A percentile compares a stretch with the other conserved stretches of the same genome.
phyloP scores from a whole-genome alignment of 2,329 filamentous ascomycete species.

The Venturia pyrina region DNA sequence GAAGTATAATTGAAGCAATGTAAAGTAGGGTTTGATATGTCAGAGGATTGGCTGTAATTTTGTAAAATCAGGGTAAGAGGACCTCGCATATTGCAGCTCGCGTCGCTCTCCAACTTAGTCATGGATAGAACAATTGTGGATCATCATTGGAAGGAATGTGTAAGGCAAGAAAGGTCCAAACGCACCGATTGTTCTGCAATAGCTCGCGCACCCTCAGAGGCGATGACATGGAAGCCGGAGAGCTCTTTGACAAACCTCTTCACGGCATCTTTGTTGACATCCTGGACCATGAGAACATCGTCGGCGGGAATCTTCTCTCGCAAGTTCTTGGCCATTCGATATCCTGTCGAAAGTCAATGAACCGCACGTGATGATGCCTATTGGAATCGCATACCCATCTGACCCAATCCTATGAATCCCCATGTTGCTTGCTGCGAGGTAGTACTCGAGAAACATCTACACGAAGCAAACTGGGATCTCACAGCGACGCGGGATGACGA shows the following conservation, averaged over 20 bases:
- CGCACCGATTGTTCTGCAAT: slow-evolving; percentile 59
- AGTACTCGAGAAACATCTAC: slow-evolving; percentile 12
- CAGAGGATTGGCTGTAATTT: slow-evolving; percentile 68
- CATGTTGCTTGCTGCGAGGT: slow-evolving; percentile 31
- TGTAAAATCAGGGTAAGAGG: slow-evolving; percentile 50
- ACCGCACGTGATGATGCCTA: slow-evolving; percentile 12
- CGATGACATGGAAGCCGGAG: slow-evolving; percentile 39
- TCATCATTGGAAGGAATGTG: slow-evolving; percentile 37
- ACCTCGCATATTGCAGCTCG: slow-evolving; percentile 30
- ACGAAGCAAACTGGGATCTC: neutral
- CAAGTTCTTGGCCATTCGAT: slow-evolving; percentile 63
- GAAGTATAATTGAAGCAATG: neutral
- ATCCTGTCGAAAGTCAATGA: slow-evolving; percentile 38
- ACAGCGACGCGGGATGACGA: neutral
- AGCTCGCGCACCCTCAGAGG: slow-evolving; percentile 49
- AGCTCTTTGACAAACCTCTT: slow-evolving; percentile 48
- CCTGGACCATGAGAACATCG: slow-evolving; percentile 55
- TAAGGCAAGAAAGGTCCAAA: slow-evolving; percentile 16
- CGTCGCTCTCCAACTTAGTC: slow-evolving; percentile 57
- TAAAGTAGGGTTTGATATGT: slow-evolving; percentile 14
- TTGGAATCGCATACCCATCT: slow-evolving; percentile 43
- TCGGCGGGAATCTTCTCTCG: slow-evolving; percentile 53
- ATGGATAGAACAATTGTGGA: slow-evolving; percentile 43
- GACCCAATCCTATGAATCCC: slow-evolving; percentile 50
- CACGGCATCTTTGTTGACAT: slow-evolving; percentile 50